Evolutionary conservation across 306 rosid species (phyloP).

Genomic region (Sechiopsis laciniata): DNA sequence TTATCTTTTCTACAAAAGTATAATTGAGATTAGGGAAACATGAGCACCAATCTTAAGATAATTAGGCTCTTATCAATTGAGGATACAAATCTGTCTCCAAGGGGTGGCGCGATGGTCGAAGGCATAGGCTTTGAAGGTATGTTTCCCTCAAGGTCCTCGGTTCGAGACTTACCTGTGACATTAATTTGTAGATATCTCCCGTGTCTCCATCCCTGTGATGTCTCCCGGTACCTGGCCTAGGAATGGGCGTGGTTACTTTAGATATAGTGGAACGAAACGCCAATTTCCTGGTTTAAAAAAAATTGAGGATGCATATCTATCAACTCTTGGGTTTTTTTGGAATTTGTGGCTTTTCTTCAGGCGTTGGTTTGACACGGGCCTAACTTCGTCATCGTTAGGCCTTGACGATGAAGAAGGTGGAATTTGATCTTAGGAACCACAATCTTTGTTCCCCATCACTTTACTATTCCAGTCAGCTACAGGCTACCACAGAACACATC

Average conservation of each 20-base stretch:
- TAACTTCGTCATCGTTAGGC: neutral
- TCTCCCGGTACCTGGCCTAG: too few species aligned
- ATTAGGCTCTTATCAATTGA: neutral
- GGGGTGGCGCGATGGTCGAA: too few species aligned
- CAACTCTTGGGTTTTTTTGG: neutral
- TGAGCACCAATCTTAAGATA: neutral
- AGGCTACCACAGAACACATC: neutral
- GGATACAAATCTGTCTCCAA: too few species aligned
- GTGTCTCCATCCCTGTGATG: too few species aligned
- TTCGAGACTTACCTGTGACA: too few species aligned
- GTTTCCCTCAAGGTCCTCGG: too few species aligned
- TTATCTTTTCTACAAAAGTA: neutral
- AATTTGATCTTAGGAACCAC: neutral
- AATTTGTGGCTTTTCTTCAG: neutral
- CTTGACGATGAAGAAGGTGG: constrained; percentile 16
- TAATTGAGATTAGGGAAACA: neutral
- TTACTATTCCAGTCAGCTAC: constrained; percentile 2
- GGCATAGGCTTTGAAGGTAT: too few species aligned
- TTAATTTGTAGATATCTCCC: too few species aligned
- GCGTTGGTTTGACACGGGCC: constrained; percentile 5
- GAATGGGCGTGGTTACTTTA: too few species aligned
- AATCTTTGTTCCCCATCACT: neutral
- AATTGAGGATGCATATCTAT: neutral
- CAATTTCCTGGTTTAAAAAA: too few species aligned
- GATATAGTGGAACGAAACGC: too few species aligned